Percentiles rank a stretch among this genome's conserved stretches.
Evolutionary conservation across 2,329 filamentous ascomycete species (phyloP).

Genomic region (Phaeosphaeria sp.): DNA sequence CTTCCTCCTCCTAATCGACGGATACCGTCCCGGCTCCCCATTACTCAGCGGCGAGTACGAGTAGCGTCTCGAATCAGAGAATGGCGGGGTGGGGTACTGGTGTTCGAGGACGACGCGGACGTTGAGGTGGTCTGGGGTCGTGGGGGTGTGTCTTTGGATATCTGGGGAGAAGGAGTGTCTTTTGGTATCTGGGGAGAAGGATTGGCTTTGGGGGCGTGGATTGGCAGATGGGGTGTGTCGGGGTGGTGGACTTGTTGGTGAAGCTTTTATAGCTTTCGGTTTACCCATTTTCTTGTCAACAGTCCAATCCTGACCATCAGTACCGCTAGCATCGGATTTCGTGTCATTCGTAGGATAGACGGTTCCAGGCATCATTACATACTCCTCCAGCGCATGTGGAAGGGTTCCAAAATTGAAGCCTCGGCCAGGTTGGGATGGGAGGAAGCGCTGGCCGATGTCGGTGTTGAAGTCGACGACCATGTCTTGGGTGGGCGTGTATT

Average conservation of each 20-base stretch:
- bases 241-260: constrained; percentile 6
- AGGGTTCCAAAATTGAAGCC: constrained; percentile 57
- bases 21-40: constrained; percentile 21
- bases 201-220: background rate
- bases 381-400: constrained; percentile 51
- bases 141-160: background rate
- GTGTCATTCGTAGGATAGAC: constrained; percentile 42
- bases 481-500: constrained; percentile 49
- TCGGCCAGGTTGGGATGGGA: constrained; percentile 39
- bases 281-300: background rate
- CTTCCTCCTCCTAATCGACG: constrained; percentile 32
- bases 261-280: constrained; percentile 5
- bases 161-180: background rate
- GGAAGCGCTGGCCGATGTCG: constrained; percentile 55
- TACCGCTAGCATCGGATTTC: constrained; percentile 5
- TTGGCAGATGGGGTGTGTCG: constrained; percentile 1
- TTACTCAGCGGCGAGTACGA: constrained; percentile 25
- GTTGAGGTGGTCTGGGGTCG: constrained; percentile 15
- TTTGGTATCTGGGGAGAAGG: background rate
- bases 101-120: constrained; percentile 39
- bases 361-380: constrained; percentile 55
- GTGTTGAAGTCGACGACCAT: constrained; percentile 49
- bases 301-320: background rate
- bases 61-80: constrained; percentile 21
- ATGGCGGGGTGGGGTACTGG: constrained; percentile 12